Conservation (phyloP, 192 early-diverging fungal genomes). For the Backusella australiensis region DNA sequence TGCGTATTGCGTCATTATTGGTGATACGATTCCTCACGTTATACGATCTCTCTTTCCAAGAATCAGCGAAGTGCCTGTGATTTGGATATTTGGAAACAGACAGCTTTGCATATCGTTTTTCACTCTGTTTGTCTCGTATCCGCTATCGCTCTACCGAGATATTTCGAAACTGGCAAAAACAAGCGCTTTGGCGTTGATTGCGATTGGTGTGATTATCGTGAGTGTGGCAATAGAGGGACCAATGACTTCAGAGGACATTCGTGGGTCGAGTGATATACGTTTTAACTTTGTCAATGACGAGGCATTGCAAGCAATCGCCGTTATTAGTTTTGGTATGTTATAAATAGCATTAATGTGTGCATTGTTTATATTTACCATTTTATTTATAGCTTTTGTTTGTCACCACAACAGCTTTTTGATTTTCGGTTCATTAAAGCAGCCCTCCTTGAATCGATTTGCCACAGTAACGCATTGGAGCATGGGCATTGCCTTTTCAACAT, state of each 20-base stretch:
- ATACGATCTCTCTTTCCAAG: conserved; percentile 66
- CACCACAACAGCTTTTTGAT: conserved; percentile 96
- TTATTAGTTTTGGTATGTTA: conserved; percentile 80
- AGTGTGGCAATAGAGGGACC: conserved; percentile 71
- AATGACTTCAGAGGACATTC: conserved; percentile 45
- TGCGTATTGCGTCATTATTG: conserved; percentile 68
- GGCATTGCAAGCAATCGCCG: conserved; percentile 80
- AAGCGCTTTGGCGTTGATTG: conserved; percentile 78
- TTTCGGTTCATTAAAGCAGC: conserved; percentile 78
- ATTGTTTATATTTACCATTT: not conserved
- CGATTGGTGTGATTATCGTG: conserved; percentile 78
- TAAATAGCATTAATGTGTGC: not conserved
- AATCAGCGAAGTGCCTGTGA: conserved; percentile 47
- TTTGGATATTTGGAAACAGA: conserved; percentile 67
- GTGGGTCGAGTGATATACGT: conserved; percentile 40
- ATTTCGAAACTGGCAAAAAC: conserved; percentile 88
- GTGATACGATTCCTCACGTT: conserved; percentile 86
- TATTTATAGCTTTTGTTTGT: conserved; percentile 78
- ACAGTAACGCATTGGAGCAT: conserved; percentile 82
- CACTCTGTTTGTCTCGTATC: conserved; percentile 77
- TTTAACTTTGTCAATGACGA: conserved; percentile 48
- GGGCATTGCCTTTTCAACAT: conserved; percentile 63
- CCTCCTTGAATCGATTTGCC: conserved; percentile 79
- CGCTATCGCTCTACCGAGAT: conserved; percentile 84
- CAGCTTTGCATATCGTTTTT: conserved; percentile 74